Conservation (phyloP, 139 green algal genomes). For the Diplosphaera chodatii region DNA sequence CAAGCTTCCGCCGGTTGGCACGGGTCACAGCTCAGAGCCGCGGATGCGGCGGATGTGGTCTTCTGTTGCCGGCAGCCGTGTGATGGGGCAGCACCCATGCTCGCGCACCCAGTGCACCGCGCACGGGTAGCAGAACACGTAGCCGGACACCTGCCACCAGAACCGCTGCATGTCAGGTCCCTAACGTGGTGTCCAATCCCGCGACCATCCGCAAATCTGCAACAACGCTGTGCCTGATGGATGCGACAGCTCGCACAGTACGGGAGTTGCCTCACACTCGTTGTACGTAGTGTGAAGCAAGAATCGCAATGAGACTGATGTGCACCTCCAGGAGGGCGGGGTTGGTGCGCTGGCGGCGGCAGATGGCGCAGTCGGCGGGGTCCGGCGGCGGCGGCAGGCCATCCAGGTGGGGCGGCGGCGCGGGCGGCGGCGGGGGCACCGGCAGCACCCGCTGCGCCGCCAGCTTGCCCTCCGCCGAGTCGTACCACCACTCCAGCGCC, state of each 20-base stretch:
- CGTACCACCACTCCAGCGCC: slow-evolving; percentile 90
- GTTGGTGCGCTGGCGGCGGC: slow-evolving; percentile 60
- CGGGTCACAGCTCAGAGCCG: too few species aligned
- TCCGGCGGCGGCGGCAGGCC: slow-evolving; percentile 67
- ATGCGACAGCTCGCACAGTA: too few species aligned
- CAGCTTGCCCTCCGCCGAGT: slow-evolving; percentile 68
- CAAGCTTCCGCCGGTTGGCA: too few species aligned
- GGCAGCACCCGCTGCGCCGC: slow-evolving; percentile 35
- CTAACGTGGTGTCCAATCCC: too few species aligned
- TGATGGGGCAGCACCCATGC: slow-evolving; percentile 71
- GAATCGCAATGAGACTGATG: too few species aligned
- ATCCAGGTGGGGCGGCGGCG: slow-evolving; percentile 18
- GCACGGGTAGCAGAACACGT: slow-evolving; percentile 92
- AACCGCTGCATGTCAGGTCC: too few species aligned
- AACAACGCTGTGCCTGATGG: too few species aligned
- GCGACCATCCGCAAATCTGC: too few species aligned
- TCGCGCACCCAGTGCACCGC: slow-evolving; percentile 55
- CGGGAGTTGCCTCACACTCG: too few species aligned
- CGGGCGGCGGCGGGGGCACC: slow-evolving; percentile 47
- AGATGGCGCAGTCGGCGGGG: slow-evolving; percentile 66
- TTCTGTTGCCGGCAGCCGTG: slow-evolving; percentile 40
- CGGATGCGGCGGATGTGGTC: slow-evolving; percentile 61
- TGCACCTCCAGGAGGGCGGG: slow-evolving; percentile 47
- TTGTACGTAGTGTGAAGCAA: too few species aligned
- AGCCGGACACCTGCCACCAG: slow-evolving; percentile 76